Conservation (phyloP, 441 rosid genomes). For the Adansonia gregorii region DNA sequence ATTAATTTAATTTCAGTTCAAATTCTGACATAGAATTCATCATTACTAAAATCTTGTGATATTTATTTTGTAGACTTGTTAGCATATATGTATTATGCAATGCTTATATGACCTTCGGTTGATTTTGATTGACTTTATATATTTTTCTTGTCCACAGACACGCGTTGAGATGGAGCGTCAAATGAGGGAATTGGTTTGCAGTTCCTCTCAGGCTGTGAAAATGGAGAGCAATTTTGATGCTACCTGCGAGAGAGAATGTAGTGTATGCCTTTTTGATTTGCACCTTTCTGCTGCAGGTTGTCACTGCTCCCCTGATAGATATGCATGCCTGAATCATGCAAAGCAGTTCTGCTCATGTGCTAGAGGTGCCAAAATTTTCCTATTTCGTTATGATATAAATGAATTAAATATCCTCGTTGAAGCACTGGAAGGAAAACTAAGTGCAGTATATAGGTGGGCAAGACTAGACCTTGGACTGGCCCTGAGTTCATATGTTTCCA, state of each 20-base stretch:
- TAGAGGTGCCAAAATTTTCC: conserved; percentile 68
- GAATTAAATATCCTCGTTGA: conserved; percentile 90
- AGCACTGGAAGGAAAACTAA: conserved; percentile 96
- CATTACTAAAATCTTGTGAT: background rate
- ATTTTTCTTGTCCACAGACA: conserved; percentile 43
- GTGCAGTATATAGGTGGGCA: conserved; percentile 98
- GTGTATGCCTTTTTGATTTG: conserved; percentile 85
- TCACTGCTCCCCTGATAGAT: conserved; percentile 88
- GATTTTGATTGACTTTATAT: conserved; percentile 26
- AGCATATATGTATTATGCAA: background rate
- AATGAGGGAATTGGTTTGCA: conserved; percentile 70
- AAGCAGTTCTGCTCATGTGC: conserved; percentile 84
- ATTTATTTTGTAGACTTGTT: background rate
- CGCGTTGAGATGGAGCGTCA: conserved; percentile 84
- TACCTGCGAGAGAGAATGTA: conserved; percentile 88
- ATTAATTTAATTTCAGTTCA: background rate
- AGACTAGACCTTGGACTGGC: conserved; percentile 93
- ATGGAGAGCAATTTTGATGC: conserved; percentile 95
- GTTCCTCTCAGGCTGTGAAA: conserved; percentile 66
- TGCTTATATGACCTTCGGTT: conserved; percentile 16
- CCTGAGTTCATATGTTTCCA: conserved; percentile 59
- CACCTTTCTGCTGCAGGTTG: conserved; percentile 99
- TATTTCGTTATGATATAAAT: conserved; percentile 81
- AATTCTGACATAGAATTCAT: background rate
- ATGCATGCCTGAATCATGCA: conserved; percentile 90